phyloP scores from a whole-genome alignment of 2,329 filamentous ascomycete genomes.

The Claviceps paspali region DNA sequence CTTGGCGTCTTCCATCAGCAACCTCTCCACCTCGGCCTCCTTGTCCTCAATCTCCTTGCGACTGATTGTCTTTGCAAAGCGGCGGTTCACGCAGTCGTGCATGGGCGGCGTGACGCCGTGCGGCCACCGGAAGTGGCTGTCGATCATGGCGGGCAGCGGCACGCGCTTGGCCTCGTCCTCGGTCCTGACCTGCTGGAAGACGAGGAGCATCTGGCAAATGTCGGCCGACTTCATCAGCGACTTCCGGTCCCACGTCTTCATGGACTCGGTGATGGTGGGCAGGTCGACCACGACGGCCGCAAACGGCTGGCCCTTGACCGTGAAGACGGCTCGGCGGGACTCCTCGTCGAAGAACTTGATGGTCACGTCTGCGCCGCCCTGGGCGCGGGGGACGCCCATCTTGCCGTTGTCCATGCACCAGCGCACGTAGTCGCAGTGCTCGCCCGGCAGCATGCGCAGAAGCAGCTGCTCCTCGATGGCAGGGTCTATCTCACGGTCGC shows the following conservation, averaged over 20 bases:
- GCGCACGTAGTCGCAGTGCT: conserved; percentile 71
- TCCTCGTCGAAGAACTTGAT: conserved; percentile 68
- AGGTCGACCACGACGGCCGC: conserved; percentile 70
- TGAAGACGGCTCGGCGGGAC: conserved; percentile 57
- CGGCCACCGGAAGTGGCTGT: conserved; percentile 57
- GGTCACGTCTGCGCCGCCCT: conserved; percentile 61
- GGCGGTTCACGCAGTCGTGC: conserved; percentile 67
- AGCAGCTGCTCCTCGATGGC: conserved; percentile 82
- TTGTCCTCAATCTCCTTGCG: conserved; percentile 76
- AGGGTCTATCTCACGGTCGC: conserved; percentile 76
- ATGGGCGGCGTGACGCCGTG: conserved; percentile 81
- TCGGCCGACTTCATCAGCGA: conserved; percentile 81
- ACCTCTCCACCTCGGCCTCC: conserved; percentile 60
- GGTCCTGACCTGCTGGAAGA: conserved; percentile 50
- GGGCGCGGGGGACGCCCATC: conserved; percentile 48
- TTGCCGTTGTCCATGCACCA: conserved; percentile 61
- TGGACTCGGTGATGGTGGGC: conserved; percentile 74
- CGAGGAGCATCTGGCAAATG: conserved; percentile 76
- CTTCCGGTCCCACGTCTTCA: conserved; percentile 88
- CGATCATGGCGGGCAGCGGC: conserved; percentile 57
- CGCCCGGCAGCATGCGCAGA: conserved; percentile 72
- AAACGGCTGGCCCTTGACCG: conserved; percentile 54
- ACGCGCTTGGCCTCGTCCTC: conserved; percentile 51
- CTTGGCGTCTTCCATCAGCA: conserved; percentile 54
- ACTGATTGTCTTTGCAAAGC: conserved; percentile 71